These are phyloP conservation scores for Globisporangium viniferum DNA, from an alignment of 352 stramenopile genomes.

Conservation along the genomic window DNA sequence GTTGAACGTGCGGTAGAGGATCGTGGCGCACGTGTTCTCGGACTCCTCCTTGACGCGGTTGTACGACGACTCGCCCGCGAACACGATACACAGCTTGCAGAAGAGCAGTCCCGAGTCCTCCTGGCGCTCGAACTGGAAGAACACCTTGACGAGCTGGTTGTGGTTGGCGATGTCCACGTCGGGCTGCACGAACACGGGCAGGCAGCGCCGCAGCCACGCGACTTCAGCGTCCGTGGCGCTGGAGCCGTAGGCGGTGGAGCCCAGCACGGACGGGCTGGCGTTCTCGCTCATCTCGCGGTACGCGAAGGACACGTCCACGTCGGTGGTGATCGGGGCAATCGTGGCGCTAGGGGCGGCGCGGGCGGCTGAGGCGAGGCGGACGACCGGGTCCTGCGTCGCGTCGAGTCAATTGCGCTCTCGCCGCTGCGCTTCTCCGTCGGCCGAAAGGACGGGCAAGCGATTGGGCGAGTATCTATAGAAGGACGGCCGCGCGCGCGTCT, in stretches of 20 bases:
- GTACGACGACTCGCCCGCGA: slow-evolving; percentile 81
- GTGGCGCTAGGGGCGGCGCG: slow-evolving; percentile 8
- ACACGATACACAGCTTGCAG: slow-evolving; percentile 83
- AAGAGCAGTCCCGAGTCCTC: slow-evolving; percentile 39
- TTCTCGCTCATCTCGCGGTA: slow-evolving; percentile 51
- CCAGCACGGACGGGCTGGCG: slow-evolving; percentile 12
- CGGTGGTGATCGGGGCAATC: slow-evolving; percentile 7
- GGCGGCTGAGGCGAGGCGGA: slow-evolving; percentile 8
- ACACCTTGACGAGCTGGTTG: slow-evolving; percentile 81
- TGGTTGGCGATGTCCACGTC: slow-evolving; percentile 78
- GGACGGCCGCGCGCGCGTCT: not conserved
- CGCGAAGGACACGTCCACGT: slow-evolving; percentile 25
- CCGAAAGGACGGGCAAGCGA: not conserved
- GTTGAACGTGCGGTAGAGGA: slow-evolving; percentile 85
- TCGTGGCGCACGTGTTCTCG: slow-evolving; percentile 77
- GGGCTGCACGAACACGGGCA: slow-evolving; percentile 83
- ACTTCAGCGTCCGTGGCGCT: slow-evolving; percentile 45
- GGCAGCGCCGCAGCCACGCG: slow-evolving; percentile 71
- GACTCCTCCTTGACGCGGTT: slow-evolving; percentile 65
- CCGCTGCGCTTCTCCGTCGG: not conserved
- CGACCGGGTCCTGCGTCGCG: slow-evolving; percentile 6
- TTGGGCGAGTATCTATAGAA: slow-evolving; percentile 6
- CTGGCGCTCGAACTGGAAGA: slow-evolving; percentile 78
- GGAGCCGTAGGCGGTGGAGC: slow-evolving; percentile 22
- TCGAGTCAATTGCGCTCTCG: slow-evolving; percentile 14